Percentiles rank a stretch among this genome's conserved stretches.
These are phyloP conservation scores for Tremellales sp. DNA, from an alignment of 1,284 basidiomycete species.

Conservation along the genomic window DNA sequence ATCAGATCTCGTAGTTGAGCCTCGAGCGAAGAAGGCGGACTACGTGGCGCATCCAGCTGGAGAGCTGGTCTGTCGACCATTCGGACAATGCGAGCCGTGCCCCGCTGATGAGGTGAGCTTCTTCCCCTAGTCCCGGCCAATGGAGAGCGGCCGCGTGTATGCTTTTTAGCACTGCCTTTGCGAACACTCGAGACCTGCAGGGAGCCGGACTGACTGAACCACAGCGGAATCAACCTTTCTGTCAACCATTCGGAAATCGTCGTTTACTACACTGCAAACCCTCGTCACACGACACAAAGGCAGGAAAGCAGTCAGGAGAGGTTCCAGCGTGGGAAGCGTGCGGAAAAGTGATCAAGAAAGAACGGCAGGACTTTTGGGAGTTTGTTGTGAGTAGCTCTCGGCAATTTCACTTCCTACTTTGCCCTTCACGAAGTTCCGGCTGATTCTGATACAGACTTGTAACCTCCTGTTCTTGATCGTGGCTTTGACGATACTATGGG, in stretches of 20 bases:
- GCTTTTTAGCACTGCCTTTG: no score
- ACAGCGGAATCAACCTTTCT: conserved; percentile 78
- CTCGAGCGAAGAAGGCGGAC: conserved; percentile 15
- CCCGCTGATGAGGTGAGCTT: conserved; percentile 68
- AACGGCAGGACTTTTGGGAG: conserved; percentile 79
- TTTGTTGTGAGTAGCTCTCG: conserved; percentile 60
- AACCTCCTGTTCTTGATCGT: conserved; percentile 68
- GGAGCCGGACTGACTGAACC: conserved; percentile 1
- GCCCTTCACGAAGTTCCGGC: not conserved
- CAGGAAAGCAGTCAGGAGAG: conserved; percentile 53
- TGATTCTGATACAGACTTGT: conserved; percentile 49
- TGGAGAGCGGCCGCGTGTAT: no score
- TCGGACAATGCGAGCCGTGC: conserved; percentile 77
- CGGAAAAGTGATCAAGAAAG: conserved; percentile 70
- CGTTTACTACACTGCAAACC: conserved; percentile 74
- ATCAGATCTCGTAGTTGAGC: not conserved
- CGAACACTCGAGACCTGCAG: no score
- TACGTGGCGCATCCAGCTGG: conserved; percentile 33
- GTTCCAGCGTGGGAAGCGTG: conserved; percentile 84
- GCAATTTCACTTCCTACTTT: not conserved
- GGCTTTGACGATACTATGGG: conserved; percentile 62
- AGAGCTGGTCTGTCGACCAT: conserved; percentile 61
- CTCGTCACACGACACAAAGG: conserved; percentile 14
- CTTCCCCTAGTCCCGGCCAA: no score
- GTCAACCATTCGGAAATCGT: conserved; percentile 84